phyloP scores from a whole-genome alignment of 2,329 filamentous ascomycete species.

The Pestalotiopsis fici region DNA sequence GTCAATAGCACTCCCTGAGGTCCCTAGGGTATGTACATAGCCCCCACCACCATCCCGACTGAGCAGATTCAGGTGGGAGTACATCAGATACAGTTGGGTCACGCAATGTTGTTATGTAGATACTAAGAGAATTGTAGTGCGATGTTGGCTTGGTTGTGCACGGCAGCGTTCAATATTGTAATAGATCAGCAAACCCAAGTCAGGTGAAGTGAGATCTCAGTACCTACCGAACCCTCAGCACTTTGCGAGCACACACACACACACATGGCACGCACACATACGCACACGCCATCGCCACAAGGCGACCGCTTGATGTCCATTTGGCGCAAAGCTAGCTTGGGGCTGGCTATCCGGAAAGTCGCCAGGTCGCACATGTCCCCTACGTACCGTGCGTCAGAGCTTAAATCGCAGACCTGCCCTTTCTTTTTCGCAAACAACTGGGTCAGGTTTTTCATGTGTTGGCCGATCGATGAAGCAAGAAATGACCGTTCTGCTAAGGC shows the following conservation, averaged over 20 bases:
- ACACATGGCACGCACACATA: too few relatives aligned
- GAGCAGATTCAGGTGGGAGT: neutral
- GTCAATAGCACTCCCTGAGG: neutral
- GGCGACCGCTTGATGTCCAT: neutral
- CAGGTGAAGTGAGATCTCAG: too few relatives aligned
- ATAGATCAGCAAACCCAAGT: too few relatives aligned
- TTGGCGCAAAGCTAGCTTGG: neutral
- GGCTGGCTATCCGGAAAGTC: neutral
- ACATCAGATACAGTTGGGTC: neutral
- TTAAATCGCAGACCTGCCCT: neutral
- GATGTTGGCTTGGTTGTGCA: too few relatives aligned
- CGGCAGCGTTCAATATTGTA: too few relatives aligned
- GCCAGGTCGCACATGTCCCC: neutral
- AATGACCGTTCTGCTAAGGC: neutral
- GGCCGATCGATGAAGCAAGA: neutral
- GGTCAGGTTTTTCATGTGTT: neutral
- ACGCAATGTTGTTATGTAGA: neutral
- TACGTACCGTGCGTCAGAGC: neutral
- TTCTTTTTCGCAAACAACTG: neutral
- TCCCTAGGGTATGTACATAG: neutral
- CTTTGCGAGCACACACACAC: too few relatives aligned
- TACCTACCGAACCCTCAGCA: too few relatives aligned
- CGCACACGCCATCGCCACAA: too few relatives aligned
- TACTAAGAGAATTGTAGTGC: too few relatives aligned
- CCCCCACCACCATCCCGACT: neutral